A percentile compares a stretch with the other conserved stretches of the same genome.
phyloP scores from a whole-genome alignment of 129 eudicot genomes.

The Artemisia tridentata region DNA sequence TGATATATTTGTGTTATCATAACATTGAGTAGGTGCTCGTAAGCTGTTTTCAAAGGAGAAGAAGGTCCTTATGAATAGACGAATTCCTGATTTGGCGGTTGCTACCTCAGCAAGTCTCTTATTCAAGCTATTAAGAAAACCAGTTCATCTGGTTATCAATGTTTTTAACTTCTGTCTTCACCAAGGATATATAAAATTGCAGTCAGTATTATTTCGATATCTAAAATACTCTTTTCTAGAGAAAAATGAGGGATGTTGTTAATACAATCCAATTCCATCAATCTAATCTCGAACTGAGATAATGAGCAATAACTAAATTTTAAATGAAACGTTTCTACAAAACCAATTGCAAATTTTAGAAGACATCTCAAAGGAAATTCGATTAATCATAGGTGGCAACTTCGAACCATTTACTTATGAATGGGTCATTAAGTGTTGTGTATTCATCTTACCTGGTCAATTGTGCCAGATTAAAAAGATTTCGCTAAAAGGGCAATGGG shows the following conservation, averaged over 20 bases:
- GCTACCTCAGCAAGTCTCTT: slow-evolving; percentile 84
- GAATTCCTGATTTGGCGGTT: slow-evolving; percentile 69
- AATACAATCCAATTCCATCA: background rate
- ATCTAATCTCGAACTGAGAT: background rate
- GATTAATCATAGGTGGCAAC: background rate
- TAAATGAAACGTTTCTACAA: background rate
- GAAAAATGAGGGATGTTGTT: background rate
- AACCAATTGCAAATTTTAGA: background rate
- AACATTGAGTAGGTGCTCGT: slow-evolving; percentile 57
- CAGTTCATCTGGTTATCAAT: too few species aligned
- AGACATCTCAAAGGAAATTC: background rate
- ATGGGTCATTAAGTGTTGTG: too few species aligned
- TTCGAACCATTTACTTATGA: too few species aligned
- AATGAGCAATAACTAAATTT: background rate
- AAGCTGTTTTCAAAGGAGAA: slow-evolving; percentile 89
- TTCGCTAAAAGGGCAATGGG: too few species aligned
- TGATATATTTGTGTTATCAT: background rate
- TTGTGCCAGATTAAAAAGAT: too few species aligned
- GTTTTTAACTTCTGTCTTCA: too few species aligned
- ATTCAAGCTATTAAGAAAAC: background rate
- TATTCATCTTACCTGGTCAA: too few species aligned
- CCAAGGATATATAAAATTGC: too few species aligned
- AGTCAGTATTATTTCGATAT: background rate
- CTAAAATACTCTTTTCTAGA: background rate
- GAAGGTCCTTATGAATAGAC: slow-evolving; percentile 69